Percentiles rank a stretch among this genome's conserved stretches.
These are phyloP conservation scores for Mycena capillaripes DNA, from an alignment of 768 basidiomycete genomes.

Conservation along the genomic window DNA sequence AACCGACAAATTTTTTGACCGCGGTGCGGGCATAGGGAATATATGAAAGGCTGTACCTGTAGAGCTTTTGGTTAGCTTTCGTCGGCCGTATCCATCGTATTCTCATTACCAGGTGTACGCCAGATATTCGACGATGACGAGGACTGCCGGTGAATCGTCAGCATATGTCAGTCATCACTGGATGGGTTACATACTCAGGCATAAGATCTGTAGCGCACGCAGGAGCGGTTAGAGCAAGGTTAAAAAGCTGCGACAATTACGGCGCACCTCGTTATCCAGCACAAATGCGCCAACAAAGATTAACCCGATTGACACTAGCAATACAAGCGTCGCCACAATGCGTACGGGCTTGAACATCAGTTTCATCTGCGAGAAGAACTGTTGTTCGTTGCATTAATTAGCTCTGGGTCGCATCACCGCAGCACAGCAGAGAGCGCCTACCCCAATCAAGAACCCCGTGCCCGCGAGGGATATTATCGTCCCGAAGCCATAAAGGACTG, in stretches of 20 bases:
- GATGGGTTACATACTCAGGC: slow-evolving; percentile 65
- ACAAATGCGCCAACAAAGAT: slow-evolving; percentile 92
- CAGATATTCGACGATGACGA: slow-evolving; percentile 92
- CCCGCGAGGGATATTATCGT: slow-evolving; percentile 87
- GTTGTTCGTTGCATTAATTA: slow-evolving; percentile 5
- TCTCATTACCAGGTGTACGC: slow-evolving; percentile 81
- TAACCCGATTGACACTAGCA: slow-evolving; percentile 84
- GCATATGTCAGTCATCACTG: slow-evolving; percentile 23
- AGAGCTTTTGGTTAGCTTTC: too few species aligned
- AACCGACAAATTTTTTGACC: slow-evolving; percentile 74
- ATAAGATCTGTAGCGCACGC: slow-evolving; percentile 64
- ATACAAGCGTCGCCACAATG: slow-evolving; percentile 82
- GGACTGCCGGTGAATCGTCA: slow-evolving; percentile 63
- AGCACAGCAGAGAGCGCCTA: slow-evolving; percentile 55
- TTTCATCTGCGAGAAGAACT: slow-evolving; percentile 88
- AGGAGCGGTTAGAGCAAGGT: not conserved
- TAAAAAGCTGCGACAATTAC: not conserved
- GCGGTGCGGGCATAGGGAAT: slow-evolving; percentile 91
- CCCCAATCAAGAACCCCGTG: slow-evolving; percentile 93
- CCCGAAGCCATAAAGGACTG: slow-evolving; percentile 88
- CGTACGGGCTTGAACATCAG: slow-evolving; percentile 97
- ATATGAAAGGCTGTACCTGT: slow-evolving; percentile 79
- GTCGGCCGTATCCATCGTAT: too few species aligned
- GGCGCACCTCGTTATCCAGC: slow-evolving; percentile 68
- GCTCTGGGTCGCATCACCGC: slow-evolving; percentile 9